Base-by-base conservation (phyloP, 345 rosid genomes). In the Linum tenue region DNA sequence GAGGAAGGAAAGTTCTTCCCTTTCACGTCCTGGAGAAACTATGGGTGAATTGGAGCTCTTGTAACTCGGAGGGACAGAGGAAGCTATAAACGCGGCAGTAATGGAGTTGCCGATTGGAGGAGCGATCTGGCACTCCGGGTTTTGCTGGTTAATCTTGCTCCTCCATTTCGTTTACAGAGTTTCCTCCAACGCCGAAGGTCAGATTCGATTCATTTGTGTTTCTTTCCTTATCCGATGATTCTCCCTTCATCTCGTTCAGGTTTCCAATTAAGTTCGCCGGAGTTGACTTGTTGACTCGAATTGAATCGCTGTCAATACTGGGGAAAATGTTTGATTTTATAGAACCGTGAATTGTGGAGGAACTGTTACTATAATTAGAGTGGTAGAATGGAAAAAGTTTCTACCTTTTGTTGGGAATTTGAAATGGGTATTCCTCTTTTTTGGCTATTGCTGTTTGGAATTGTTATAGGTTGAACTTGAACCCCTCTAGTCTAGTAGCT, bases 141-240 rank as follows among this genome's bases (percentile, higher is more conserved):
- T 76, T 65, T 67, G 81, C 17, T 76, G 80, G 73, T 64, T 84
- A 36, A 64, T 83, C 76, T 69, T 83, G 56, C 76, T 81, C 67
- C 73, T 78, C 62, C 75, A 70, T 69, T 74, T 81, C 69, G 67
- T 82, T 66, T 68, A 73, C 63, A 77, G 82, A 70, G 85, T 78
- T 48, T 41, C 83, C 2, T 83, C 85, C 63, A 91, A 91, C 81
- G 75, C 79, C 7, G 97, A 91, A 85, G 97, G 96, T 91, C 41
- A 36, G 67, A 8, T 37, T 53, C 64, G 53, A 48, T 48, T 48
- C 9, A 48, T 12, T 15, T 48, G 44, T 41, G 14, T 48, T 48
- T 48, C 53, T 8, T 8, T 8, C 6, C 44, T 41, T 41, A 9
- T 48, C 7, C 7, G 53, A 5, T 9, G 12, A 7, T 48, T 48